phyloP scores from a whole-genome alignment of 78 protist genomes.

The Diacronema lutheri region DNA sequence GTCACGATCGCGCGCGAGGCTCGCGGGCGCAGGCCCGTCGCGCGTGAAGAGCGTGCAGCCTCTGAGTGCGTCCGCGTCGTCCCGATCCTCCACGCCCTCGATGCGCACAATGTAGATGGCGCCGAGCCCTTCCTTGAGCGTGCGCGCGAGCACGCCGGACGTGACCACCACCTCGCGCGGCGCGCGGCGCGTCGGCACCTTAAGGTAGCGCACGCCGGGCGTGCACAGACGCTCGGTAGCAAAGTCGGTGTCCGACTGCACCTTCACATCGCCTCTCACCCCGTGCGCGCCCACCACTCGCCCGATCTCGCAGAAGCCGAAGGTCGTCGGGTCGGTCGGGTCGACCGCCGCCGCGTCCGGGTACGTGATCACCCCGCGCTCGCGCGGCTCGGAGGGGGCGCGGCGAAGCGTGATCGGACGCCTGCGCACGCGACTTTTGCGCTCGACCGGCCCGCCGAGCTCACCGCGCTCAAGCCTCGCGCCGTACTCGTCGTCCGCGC shows the following conservation, averaged over 20 bases:
- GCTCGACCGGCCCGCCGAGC: background rate
- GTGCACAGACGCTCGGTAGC: background rate
- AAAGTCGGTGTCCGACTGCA: background rate
- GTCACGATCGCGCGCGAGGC: background rate
- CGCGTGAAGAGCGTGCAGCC: background rate
- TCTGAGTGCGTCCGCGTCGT: background rate
- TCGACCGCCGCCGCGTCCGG: constrained; percentile 8
- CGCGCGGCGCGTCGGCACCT: background rate
- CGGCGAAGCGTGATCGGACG: too few relatives aligned
- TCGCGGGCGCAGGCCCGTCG: background rate
- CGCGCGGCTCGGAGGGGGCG: background rate
- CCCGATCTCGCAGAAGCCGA: constrained; percentile 13
- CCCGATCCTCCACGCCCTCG: background rate
- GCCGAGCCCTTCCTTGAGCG: too few relatives aligned
- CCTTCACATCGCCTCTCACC: background rate
- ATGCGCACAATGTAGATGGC: background rate
- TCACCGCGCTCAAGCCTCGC: background rate
- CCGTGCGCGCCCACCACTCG: background rate
- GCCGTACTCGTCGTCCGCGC: background rate
- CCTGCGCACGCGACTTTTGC: background rate
- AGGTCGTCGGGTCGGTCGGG: background rate
- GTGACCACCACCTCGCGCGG: background rate
- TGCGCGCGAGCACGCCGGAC: background rate
- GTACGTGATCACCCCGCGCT: background rate
- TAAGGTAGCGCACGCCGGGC: background rate